phyloP scores from a whole-genome alignment of 2,329 filamentous ascomycete genomes.

The Aspergillus alliaceus region DNA sequence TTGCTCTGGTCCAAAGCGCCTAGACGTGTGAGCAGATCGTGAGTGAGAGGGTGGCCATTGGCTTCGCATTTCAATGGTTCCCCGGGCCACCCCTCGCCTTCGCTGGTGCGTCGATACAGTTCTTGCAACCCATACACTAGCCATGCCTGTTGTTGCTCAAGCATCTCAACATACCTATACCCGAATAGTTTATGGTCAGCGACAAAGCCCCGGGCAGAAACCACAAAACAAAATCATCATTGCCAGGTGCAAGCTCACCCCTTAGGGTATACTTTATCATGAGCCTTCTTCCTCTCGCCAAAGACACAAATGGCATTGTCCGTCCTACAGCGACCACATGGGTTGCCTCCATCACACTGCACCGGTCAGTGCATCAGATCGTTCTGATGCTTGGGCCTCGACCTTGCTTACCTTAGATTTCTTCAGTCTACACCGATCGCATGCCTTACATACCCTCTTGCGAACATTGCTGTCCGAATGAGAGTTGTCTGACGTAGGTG shows the following conservation, averaged over 20 bases:
- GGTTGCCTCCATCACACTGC: conserved; percentile 61
- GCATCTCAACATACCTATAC: conserved; percentile 63
- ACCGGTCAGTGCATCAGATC: conserved; percentile 40
- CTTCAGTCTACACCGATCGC: conserved; percentile 65
- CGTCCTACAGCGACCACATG: conserved; percentile 62
- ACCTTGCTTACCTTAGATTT: conserved; percentile 62
- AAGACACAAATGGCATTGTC: conserved; percentile 68
- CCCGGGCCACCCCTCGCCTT: conserved; percentile 58
- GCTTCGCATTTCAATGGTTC: conserved; percentile 50
- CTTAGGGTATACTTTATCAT: conserved; percentile 68
- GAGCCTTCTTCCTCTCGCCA: conserved; percentile 65
- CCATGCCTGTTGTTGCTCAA: conserved; percentile 65
- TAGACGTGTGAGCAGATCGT: conserved; percentile 62
- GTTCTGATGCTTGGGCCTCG: conserved; percentile 28
- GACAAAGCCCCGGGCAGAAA: neutral
- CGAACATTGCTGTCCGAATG: conserved; percentile 50
- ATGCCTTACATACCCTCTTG: conserved; percentile 60
- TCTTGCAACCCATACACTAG: conserved; percentile 62
- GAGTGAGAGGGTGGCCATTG: conserved; percentile 60
- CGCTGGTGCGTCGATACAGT: conserved; percentile 55
- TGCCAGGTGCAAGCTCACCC: conserved; percentile 48
- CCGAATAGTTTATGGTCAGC: neutral
- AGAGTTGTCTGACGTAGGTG: conserved; percentile 40
- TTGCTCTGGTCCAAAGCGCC: conserved; percentile 56
- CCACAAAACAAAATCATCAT: conserved; percentile 2